Evolutionary conservation across 257 asterid species (phyloP).

Genomic region (Solanum chilense): DNA sequence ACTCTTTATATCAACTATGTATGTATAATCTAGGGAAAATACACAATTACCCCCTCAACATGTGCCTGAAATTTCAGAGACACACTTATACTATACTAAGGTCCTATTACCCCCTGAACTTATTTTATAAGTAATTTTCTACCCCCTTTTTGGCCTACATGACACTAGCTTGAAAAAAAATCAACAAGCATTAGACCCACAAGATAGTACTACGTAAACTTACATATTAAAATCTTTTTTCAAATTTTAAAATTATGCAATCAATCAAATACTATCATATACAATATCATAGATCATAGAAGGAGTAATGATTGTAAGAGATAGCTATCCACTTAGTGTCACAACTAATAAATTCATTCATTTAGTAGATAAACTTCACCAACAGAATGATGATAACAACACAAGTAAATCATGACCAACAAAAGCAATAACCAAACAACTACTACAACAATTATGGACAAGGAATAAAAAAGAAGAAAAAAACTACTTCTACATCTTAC

Average conservation of each 20-base stretch:
- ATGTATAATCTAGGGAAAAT: too few relatives aligned
- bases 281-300: background rate
- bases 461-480: background rate
- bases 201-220: rapidly evolving
- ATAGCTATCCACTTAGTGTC: background rate
- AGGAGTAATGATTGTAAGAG: background rate
- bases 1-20: too few relatives aligned
- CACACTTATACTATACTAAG: too few relatives aligned
- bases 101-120: too few relatives aligned
- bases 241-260: background rate
- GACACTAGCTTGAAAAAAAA: too few relatives aligned
- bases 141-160: too few relatives aligned
- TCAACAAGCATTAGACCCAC: too few relatives aligned
- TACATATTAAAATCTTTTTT: background rate
- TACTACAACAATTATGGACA: background rate
- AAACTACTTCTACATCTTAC: rapidly evolving
- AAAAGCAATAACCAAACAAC: background rate
- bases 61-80: rapidly evolving
- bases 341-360: background rate
- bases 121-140: too few relatives aligned
- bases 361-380: background rate
- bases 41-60: rapidly evolving
- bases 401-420: background rate
- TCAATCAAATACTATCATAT: background rate
- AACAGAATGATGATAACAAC: background rate